A percentile compares a stretch with the other conserved stretches of the same genome.
Conservation (phyloP, 2,329 filamentous ascomycete genomes). For the Emergomyces pasteurianus region DNA sequence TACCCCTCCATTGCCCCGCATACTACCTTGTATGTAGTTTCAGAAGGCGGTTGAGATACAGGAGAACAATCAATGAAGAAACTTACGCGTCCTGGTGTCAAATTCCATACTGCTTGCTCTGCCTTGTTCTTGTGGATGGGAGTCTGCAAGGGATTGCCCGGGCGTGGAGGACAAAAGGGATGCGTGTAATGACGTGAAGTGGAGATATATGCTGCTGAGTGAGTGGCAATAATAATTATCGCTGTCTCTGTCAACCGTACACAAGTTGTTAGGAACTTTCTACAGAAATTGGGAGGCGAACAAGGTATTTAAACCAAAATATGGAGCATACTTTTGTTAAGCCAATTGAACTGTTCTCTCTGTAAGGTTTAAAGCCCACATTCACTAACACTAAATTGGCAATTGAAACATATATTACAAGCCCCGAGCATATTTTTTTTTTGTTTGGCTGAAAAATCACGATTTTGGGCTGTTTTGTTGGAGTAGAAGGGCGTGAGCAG, state of each 20-base stretch:
- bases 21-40: background rate
- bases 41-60: background rate
- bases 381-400: background rate
- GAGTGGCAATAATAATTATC: no score
- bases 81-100: slow-evolving; percentile 61
- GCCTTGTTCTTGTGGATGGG: background rate
- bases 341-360: background rate
- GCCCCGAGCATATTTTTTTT: no score
- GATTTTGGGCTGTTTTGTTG: background rate
- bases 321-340: no score
- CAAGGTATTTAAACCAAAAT: no score
- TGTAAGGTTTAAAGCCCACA: background rate
- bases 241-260: no score
- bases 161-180: background rate
- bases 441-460: background rate
- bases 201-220: no score
- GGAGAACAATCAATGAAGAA: background rate
- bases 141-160: background rate
- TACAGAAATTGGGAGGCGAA: no score
- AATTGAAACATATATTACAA: background rate
- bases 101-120: slow-evolving; percentile 48
- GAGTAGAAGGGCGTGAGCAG: background rate
- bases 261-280: no score
- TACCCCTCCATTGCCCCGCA: slow-evolving; percentile 1
- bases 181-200: no score